phyloP scores from a whole-genome alignment of 106 monocot genomes.

The Gastrodia elata region DNA sequence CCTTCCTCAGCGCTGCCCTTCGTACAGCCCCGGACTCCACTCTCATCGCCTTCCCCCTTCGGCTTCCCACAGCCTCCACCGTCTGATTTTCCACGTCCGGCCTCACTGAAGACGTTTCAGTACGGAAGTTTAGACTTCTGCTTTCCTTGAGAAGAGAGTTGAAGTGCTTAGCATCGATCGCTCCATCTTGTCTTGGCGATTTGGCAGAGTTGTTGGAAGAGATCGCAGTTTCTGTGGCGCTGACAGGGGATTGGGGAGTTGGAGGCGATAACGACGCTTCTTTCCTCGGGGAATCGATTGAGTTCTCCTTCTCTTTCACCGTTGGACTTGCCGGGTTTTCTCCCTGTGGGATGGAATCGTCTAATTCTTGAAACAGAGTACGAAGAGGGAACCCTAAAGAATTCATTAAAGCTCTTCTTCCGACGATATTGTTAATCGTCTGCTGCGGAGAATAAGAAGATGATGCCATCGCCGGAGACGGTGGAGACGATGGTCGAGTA shows the following conservation, averaged over 20 bases:
- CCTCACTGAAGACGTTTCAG: slow-evolving; percentile 7
- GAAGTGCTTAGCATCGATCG: slow-evolving; percentile 3
- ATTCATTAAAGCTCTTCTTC: background rate
- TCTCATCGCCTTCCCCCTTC: slow-evolving; percentile 5
- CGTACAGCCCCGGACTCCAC: slow-evolving; percentile 27
- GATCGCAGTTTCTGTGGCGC: background rate
- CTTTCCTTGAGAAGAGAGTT: slow-evolving; percentile 2
- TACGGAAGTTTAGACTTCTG: background rate
- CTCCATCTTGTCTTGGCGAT: slow-evolving; percentile 9
- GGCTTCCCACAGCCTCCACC: slow-evolving; percentile 9
- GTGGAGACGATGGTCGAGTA: background rate
- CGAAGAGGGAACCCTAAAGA: background rate
- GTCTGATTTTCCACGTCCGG: slow-evolving; percentile 5
- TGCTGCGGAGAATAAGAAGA: background rate
- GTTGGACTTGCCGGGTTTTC: background rate
- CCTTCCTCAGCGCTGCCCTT: slow-evolving; percentile 20
- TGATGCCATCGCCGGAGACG: background rate
- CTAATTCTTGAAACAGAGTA: background rate
- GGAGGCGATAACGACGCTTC: background rate
- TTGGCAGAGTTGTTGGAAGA: background rate
- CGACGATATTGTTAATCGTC: background rate
- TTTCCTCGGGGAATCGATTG: slow-evolving; percentile 1
- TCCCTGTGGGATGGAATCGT: background rate
- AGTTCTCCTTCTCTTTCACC: slow-evolving; percentile 9
- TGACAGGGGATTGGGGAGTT: slow-evolving; percentile 9